Base-by-base conservation (phyloP, 345 rosid genomes). In the Reutealis trisperma region DNA sequence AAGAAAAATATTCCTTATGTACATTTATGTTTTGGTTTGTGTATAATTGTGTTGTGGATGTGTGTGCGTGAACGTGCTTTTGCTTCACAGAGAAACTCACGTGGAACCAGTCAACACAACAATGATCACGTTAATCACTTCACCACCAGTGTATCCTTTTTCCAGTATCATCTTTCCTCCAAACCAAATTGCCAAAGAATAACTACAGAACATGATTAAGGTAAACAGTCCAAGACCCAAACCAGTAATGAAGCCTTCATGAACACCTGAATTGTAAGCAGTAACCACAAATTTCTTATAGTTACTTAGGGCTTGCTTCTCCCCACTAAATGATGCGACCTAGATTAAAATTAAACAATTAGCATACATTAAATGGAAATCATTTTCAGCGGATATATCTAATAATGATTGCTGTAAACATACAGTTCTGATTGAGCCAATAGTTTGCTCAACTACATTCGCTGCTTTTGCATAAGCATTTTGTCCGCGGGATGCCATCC, bases 401-500 rank as follows among this genome's bases (percentile, higher is more conserved):
- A 12, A 14, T 25, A 22, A 22, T 32, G 22, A 21, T 13, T 3
- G 37, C 8, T 5, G 34, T 51, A 22, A 71, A 83, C 87, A n/a
- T 87, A 93, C 98, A 45, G 92, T 93, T 85, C 90, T 79, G 44
- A 93, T 92, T 7, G 94, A 87, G 57, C 98, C 90, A 65, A 91
- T 85, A 0, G 93, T 90, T 78, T 94, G 94, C 66, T 91, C 97
- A 22, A 91, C 97, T 11, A 90, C 85, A 63, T 76, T 58, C 3
- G 97, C 90, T 42, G 98, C 96, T 80, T 92, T 84, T 0, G 90
- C 93, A 69, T 94, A 92, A 72, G 96, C 94, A 60, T 27, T 81
- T 78, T 90, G 92, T 66, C 97, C 94, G 2, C 73, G 86, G 58
- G 94, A 75, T 71, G 96, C 86, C 74, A 77, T 83, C 84, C 79